Conservation (phyloP, 345 rosid genomes). For the Citrus unshiu region DNA sequence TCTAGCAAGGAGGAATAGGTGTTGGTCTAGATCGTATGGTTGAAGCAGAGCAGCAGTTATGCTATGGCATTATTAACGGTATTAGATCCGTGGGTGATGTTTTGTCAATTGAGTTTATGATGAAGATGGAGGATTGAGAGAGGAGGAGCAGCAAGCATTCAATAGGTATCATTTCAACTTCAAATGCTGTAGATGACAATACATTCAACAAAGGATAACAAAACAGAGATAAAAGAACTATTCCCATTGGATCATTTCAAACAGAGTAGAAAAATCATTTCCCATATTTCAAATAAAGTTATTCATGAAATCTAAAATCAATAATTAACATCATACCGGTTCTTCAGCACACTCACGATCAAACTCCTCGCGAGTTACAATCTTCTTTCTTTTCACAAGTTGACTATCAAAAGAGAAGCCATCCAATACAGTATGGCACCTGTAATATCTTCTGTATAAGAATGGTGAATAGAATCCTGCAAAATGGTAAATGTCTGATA, state of each 20-base stretch:
- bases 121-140: not conserved
- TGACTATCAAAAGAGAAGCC: conserved; percentile 65
- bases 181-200: not conserved
- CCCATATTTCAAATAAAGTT: conserved; percentile 2
- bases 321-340: conserved; percentile 52
- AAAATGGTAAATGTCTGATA: conserved; percentile 9
- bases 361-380: conserved; percentile 58
- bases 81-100: not conserved
- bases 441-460: conserved; percentile 81
- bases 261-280: not conserved
- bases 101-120: not conserved
- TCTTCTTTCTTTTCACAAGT: conserved; percentile 65
- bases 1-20: not conserved
- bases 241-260: not conserved
- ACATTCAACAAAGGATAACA: not conserved
- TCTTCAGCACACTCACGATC: conserved; percentile 53
- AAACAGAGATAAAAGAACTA: not conserved
- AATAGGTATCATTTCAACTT: not conserved
- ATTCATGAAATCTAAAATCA: not conserved
- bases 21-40: not conserved
- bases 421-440: conserved; percentile 69
- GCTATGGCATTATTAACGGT: not conserved
- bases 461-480: conserved; percentile 80
- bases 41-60: not conserved
- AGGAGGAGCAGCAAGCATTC: not conserved